Conservation (phyloP, 2,329 filamentous ascomycete genomes). For the Aspergillus sp. region DNA sequence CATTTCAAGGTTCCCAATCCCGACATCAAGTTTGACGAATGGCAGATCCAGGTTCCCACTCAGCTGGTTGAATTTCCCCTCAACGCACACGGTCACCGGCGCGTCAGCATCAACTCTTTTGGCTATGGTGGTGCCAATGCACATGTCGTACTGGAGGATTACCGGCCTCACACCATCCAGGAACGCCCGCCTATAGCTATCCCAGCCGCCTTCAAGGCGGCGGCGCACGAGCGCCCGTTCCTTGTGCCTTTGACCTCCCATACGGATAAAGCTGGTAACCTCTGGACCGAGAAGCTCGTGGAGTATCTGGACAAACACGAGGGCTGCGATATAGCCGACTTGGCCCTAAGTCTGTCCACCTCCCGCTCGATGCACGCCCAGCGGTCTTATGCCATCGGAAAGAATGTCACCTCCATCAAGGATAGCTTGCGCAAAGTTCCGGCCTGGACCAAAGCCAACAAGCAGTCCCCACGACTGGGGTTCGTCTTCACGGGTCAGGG, state of each 20-base stretch:
- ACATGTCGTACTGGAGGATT: background rate
- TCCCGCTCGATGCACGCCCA: background rate
- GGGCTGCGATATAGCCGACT: background rate
- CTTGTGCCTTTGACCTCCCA: background rate
- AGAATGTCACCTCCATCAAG: background rate
- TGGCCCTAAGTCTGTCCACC: background rate
- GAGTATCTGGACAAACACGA: background rate
- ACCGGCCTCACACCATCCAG: background rate
- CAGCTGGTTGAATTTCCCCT: conserved; percentile 21
- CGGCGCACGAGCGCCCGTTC: background rate
- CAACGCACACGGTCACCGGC: background rate
- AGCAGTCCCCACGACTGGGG: conserved; percentile 6
- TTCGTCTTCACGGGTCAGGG: conserved; percentile 38
- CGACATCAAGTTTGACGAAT: conserved; percentile 22
- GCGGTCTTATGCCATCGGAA: background rate
- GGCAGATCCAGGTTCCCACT: conserved; percentile 19
- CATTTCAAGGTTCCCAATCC: conserved; percentile 27
- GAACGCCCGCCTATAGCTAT: background rate
- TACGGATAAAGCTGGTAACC: background rate
- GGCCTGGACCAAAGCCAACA: background rate
- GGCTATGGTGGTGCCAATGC: background rate
- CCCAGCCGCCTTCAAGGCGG: background rate
- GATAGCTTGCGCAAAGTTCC: background rate
- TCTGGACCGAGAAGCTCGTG: background rate
- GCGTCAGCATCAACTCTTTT: background rate